These are phyloP conservation scores for Rhododendron williamsianum DNA, from an alignment of 148 eudicot genomes.

Conservation along the genomic window DNA sequence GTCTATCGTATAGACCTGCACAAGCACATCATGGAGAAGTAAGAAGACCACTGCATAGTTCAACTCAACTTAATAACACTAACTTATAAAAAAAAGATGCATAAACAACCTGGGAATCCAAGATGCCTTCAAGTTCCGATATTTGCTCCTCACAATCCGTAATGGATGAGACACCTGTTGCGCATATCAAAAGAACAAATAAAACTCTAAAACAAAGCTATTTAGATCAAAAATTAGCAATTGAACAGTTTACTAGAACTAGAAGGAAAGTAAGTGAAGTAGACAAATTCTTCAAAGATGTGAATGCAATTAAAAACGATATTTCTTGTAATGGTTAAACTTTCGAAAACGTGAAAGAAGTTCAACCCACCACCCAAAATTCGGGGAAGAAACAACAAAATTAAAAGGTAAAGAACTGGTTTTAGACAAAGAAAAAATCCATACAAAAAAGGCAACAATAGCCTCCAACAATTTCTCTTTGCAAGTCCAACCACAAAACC, in stretches of 20 bases:
- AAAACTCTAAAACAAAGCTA: not conserved
- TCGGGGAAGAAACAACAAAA: not conserved
- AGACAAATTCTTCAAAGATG: not conserved
- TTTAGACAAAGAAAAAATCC: not conserved
- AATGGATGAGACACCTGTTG: constrained; percentile 38
- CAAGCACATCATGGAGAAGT: not conserved
- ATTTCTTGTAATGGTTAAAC: not conserved
- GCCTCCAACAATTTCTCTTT: not conserved
- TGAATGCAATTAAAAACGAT: not conserved
- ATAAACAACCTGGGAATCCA: constrained; percentile 51
- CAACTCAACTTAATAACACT: not conserved
- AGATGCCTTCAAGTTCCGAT: constrained; percentile 44
- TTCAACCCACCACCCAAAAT: not conserved
- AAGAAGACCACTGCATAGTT: not conserved
- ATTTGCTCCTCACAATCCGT: constrained; percentile 44
- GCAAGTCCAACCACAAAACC: not conserved
- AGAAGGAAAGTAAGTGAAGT: no score
- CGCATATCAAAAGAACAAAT: not conserved
- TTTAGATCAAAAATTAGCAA: no score
- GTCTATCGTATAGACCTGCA: constrained; percentile 36
- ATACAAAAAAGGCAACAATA: not conserved
- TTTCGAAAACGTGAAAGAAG: not conserved
- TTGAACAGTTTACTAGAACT: no score
- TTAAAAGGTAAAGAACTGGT: not conserved
- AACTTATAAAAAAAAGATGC: not conserved